Conservation (phyloP, 495 filamentous ascomycete species). For the Parachaetomium inaequale region DNA sequence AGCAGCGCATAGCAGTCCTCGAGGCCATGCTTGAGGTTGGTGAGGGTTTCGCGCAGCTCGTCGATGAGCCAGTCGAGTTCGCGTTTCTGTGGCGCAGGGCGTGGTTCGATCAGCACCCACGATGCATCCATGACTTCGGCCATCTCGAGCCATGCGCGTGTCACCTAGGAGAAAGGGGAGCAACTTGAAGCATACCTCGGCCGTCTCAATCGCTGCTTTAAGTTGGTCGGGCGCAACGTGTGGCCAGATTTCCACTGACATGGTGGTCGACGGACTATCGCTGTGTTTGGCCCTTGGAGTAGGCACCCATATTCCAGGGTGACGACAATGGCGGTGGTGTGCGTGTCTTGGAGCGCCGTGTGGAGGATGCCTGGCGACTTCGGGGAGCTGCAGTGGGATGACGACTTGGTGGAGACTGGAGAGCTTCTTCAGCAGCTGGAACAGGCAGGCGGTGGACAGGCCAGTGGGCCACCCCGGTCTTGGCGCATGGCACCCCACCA, state of each 20-base stretch:
- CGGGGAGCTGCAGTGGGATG: not conserved
- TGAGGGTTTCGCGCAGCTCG: conserved; percentile 71
- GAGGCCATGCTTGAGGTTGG: conserved; percentile 74
- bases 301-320: conserved; percentile 38
- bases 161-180: not conserved
- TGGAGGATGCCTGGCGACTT: conserved; percentile 16
- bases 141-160: not conserved
- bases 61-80: conserved; percentile 87
- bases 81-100: conserved; percentile 48
- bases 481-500: conserved; percentile 9
- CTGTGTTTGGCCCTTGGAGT: conserved; percentile 12
- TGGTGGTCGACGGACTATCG: conserved; percentile 33
- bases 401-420: conserved; percentile 6
- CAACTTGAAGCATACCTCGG: conserved; percentile 58
- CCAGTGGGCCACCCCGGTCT: conserved; percentile 1
- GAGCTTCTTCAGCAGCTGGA: conserved; percentile 5
- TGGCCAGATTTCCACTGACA: conserved; percentile 77
- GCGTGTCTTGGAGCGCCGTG: not conserved
- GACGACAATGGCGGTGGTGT: not conserved
- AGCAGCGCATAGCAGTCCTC: conserved; percentile 84
- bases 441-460: conserved; percentile 13
- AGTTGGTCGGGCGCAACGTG: conserved; percentile 61
- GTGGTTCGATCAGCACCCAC: conserved; percentile 37
- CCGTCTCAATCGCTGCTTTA: conserved; percentile 62
- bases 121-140: conserved; percentile 18